Evolutionary conservation across 306 rosid species (phyloP).

Genomic region (Trifolium dubium): DNA sequence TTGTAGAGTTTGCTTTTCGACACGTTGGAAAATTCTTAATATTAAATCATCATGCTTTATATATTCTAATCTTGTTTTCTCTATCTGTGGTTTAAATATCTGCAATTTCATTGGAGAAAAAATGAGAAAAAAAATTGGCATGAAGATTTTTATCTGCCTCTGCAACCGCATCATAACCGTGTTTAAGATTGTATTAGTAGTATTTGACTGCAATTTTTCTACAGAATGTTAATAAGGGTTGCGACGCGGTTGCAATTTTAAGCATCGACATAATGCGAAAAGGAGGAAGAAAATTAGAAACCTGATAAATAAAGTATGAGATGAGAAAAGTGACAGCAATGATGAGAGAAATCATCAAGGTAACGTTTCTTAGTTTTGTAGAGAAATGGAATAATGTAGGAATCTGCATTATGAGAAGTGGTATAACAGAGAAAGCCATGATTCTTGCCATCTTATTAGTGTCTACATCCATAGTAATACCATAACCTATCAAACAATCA

Average conservation of each 20-base stretch:
- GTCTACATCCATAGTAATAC: constrained; percentile 57
- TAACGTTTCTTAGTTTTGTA: constrained; percentile 30
- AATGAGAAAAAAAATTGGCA: background rate
- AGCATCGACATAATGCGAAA: background rate
- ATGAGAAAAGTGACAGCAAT: constrained; percentile 54
- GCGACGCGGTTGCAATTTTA: background rate
- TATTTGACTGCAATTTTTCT: background rate
- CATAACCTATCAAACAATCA: constrained; percentile 49
- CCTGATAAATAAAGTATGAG: constrained; percentile 66
- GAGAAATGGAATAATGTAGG: constrained; percentile 43
- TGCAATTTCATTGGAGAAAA: constrained; percentile 36
- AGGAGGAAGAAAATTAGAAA: constrained; percentile 29
- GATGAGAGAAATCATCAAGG: constrained; percentile 53
- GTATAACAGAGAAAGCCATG: constrained; percentile 57
- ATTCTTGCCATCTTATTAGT: constrained; percentile 59
- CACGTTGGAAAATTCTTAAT: constrained; percentile 52
- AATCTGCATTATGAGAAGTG: constrained; percentile 66
- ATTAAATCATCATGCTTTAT: constrained; percentile 53
- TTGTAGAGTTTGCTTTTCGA: constrained; percentile 57
- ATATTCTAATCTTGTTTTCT: constrained; percentile 54
- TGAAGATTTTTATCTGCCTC: too few species aligned
- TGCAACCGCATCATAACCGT: background rate
- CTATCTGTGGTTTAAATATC: constrained; percentile 56
- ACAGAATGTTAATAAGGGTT: background rate
- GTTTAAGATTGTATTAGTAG: background rate